Percentiles rank a stretch among this genome's conserved stretches.
phyloP scores from a whole-genome alignment of 2,329 filamentous ascomycete species.

The Fusarium euwallaceae region DNA sequence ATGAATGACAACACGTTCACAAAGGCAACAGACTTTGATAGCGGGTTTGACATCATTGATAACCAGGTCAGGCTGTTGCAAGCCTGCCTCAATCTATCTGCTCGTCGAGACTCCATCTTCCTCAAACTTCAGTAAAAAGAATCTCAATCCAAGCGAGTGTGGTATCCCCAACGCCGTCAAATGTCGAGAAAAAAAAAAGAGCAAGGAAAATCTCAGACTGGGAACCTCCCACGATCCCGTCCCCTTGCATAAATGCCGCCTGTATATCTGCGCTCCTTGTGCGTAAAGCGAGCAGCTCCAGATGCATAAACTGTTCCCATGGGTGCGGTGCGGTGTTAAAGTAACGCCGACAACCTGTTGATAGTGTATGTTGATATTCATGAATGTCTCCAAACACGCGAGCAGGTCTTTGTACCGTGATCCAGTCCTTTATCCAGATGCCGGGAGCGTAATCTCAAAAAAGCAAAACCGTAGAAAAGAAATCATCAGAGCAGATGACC shows the following conservation, averaged over 20 bases:
- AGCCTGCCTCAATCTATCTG: slow-evolving; percentile 40
- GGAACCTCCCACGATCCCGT: slow-evolving; percentile 36
- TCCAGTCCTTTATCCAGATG: slow-evolving; percentile 32
- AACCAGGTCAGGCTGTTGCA: slow-evolving; percentile 28
- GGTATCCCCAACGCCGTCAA: slow-evolving; percentile 44
- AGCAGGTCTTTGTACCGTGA: slow-evolving; percentile 41
- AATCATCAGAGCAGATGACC: slow-evolving; percentile 28
- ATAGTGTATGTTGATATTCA: slow-evolving; percentile 8
- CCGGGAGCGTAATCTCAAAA: slow-evolving; percentile 35
- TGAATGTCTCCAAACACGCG: slow-evolving; percentile 23
- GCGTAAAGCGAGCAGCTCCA: slow-evolving; percentile 41
- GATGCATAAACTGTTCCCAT: slow-evolving; percentile 21
- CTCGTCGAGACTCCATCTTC: slow-evolving; percentile 21
- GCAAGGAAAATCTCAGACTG: slow-evolving; percentile 17
- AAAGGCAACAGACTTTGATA: slow-evolving; percentile 3
- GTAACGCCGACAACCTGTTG: slow-evolving; percentile 18
- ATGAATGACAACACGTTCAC: slow-evolving; percentile 1
- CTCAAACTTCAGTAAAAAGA: slow-evolving; percentile 2
- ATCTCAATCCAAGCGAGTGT: slow-evolving; percentile 42
- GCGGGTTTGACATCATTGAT: slow-evolving; percentile 51
- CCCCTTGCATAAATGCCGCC: slow-evolving; percentile 40
- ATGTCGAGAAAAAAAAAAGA: slow-evolving; percentile 23
- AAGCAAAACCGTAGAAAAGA: slow-evolving; percentile 20
- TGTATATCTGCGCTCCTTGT: slow-evolving; percentile 38
- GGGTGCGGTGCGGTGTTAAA: slow-evolving; percentile 17